These are phyloP conservation scores for Microcyclosporella mali DNA, from an alignment of 2,329 filamentous ascomycete species.

Conservation along the genomic window DNA sequence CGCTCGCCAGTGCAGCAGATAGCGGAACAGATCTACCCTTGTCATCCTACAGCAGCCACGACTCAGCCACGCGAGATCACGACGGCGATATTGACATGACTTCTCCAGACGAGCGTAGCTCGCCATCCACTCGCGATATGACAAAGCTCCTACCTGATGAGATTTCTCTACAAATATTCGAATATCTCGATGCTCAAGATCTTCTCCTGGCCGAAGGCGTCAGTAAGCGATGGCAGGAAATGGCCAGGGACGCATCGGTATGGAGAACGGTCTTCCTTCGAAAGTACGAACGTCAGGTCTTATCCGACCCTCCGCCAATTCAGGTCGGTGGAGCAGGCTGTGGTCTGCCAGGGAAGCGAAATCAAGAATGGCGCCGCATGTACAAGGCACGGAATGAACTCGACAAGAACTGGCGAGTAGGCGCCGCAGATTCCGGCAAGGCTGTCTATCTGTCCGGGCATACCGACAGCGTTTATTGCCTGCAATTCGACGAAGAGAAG, in stretches of 20 bases:
- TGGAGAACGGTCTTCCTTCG: slow-evolving; percentile 58
- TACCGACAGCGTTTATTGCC: slow-evolving; percentile 92
- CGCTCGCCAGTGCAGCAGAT: slow-evolving; percentile 31
- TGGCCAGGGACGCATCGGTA: slow-evolving; percentile 52
- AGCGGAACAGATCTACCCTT: slow-evolving; percentile 31
- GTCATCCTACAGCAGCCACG: slow-evolving; percentile 20
- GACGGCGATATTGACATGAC: slow-evolving; percentile 30
- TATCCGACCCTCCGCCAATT: slow-evolving; percentile 40
- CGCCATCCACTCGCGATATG: slow-evolving; percentile 15
- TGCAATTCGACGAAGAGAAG: slow-evolving; percentile 96
- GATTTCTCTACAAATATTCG: slow-evolving; percentile 53
- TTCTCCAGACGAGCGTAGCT: slow-evolving; percentile 1
- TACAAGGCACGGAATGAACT: slow-evolving; percentile 72
- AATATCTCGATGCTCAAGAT: slow-evolving; percentile 53
- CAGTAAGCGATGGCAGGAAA: slow-evolving; percentile 50
- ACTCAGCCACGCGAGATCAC: slow-evolving; percentile 23
- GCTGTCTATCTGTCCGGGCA: slow-evolving; percentile 90
- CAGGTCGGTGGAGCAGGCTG: slow-evolving; percentile 49
- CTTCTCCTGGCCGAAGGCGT: slow-evolving; percentile 52
- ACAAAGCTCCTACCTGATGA: slow-evolving; percentile 52
- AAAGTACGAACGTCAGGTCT: slow-evolving; percentile 45
- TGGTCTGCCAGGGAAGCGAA: slow-evolving; percentile 44
- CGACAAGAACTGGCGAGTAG: slow-evolving; percentile 65
- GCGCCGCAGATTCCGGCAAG: slow-evolving; percentile 61
- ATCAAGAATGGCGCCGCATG: slow-evolving; percentile 79